Percentiles rank a stretch among this genome's conserved stretches.
phyloP scores from a whole-genome alignment of 2,329 filamentous ascomycete genomes.

The Penicillium sp. region DNA sequence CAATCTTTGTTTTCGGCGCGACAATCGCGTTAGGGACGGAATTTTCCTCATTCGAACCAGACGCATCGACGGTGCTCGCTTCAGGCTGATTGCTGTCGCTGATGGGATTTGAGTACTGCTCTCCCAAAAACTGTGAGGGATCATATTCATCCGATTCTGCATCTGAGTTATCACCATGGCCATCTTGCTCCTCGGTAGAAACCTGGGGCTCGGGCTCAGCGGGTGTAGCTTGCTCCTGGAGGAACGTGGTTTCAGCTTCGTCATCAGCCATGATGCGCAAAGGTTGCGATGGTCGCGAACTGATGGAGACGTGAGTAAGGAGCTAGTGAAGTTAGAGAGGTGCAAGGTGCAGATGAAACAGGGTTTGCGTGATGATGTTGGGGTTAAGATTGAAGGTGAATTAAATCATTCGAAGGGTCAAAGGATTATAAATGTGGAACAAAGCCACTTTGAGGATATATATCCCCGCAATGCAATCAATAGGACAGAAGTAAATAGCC shows the following conservation, averaged over 20 bases:
- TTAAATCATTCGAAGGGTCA: not conserved
- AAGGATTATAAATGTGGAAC: conserved; percentile 3
- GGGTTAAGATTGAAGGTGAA: not conserved
- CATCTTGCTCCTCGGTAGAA: conserved; percentile 50
- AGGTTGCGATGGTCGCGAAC: conserved; percentile 4
- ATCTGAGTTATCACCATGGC: conserved; percentile 53
- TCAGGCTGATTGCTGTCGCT: conserved; percentile 32
- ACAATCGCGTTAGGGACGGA: conserved; percentile 23
- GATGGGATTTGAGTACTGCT: conserved; percentile 37
- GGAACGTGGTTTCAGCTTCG: conserved; percentile 53
- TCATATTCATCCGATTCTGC: conserved; percentile 56
- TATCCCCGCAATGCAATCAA: conserved; percentile 2
- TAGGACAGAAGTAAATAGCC: not conserved
- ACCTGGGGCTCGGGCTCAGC: conserved; percentile 37
- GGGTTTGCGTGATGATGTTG: conserved; percentile 4
- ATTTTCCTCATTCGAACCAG: conserved; percentile 23
- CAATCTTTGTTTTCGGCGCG: conserved; percentile 30
- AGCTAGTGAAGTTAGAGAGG: conserved; percentile 2
- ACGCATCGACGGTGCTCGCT: conserved; percentile 26
- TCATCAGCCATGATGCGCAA: conserved; percentile 48
- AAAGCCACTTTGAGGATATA: conserved; percentile 9
- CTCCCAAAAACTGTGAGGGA: conserved; percentile 48
- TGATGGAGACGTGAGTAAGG: not conserved
- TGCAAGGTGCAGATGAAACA: not conserved
- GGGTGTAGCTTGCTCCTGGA: conserved; percentile 48